These are phyloP conservation scores for Lichtheimia hyalospora DNA, from an alignment of 371 early-diverging fungal genomes.

Conservation along the genomic window DNA sequence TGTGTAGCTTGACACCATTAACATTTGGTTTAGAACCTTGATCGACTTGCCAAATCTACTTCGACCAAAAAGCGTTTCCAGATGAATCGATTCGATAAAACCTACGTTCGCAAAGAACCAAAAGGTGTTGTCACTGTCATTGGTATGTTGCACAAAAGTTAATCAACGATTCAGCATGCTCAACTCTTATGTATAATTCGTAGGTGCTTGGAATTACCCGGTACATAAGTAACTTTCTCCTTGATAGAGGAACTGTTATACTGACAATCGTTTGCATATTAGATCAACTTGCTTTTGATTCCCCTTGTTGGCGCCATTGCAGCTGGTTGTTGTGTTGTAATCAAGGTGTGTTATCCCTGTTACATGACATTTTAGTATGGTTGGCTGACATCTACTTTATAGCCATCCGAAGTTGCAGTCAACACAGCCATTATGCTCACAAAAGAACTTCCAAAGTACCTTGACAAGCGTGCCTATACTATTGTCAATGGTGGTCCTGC, in stretches of 20 bases:
- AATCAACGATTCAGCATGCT: background rate
- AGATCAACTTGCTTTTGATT: slow-evolving; percentile 59
- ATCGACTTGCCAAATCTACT: slow-evolving; percentile 30
- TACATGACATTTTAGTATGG: background rate
- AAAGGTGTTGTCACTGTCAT: slow-evolving; percentile 76
- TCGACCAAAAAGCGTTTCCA: slow-evolving; percentile 27
- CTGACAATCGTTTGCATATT: background rate
- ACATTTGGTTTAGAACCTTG: slow-evolving; percentile 20
- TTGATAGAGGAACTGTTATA: background rate
- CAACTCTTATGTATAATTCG: background rate
- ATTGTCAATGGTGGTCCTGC: slow-evolving; percentile 80
- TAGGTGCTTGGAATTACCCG: slow-evolving; percentile 89
- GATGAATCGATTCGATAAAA: slow-evolving; percentile 42
- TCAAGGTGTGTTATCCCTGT: slow-evolving; percentile 60
- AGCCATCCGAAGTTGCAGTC: slow-evolving; percentile 84
- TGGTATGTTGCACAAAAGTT: slow-evolving; percentile 23
- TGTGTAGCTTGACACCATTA: background rate
- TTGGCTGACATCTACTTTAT: background rate
- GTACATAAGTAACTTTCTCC: slow-evolving; percentile 25
- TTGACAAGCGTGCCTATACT: slow-evolving; percentile 66
- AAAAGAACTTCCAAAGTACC: slow-evolving; percentile 65
- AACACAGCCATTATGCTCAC: slow-evolving; percentile 64
- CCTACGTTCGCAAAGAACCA: slow-evolving; percentile 62
- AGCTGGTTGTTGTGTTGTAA: slow-evolving; percentile 82
- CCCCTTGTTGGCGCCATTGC: slow-evolving; percentile 90